A percentile compares a stretch with the other conserved stretches of the same genome.
Conservation (phyloP, 768 basidiomycete genomes). For the Pilatotrama ljubarskyi region DNA sequence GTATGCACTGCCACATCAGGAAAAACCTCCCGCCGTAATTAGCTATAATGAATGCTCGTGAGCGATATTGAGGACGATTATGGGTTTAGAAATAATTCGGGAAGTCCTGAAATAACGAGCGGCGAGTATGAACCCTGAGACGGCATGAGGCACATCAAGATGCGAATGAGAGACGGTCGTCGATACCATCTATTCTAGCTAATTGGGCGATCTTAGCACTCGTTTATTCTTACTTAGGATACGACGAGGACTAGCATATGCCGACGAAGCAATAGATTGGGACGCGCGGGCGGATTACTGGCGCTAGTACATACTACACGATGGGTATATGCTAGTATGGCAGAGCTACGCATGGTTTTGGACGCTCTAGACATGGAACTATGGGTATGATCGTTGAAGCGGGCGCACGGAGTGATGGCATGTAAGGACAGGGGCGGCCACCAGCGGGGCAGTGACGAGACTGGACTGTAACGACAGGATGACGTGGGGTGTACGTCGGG, state of each 20-base stretch:
- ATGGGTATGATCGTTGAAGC: not conserved
- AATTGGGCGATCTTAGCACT: too few relatives aligned
- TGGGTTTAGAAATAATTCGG: not conserved
- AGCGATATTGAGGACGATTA: not conserved
- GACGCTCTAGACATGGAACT: not conserved
- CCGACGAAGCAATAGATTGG: too few relatives aligned
- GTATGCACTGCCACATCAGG: too few relatives aligned
- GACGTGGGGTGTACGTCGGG: too few relatives aligned
- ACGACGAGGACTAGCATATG: too few relatives aligned
- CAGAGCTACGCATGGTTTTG: too few relatives aligned
- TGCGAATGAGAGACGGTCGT: not conserved
- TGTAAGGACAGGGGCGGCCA: not conserved
- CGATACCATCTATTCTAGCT: not conserved
- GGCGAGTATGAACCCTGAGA: not conserved
- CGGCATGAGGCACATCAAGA: not conserved
- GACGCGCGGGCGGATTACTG: too few relatives aligned
- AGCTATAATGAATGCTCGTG: not conserved
- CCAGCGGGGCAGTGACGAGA: too few relatives aligned
- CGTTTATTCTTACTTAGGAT: too few relatives aligned
- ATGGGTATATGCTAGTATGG: too few relatives aligned
- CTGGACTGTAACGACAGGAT: too few relatives aligned
- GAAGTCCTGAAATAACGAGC: constrained; percentile 1
- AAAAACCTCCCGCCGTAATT: not conserved
- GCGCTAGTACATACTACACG: too few relatives aligned
- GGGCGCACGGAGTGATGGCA: not conserved